A percentile compares a stretch with the other conserved stretches of the same genome.
These are phyloP conservation scores for Tolypocladium inflatum DNA, from an alignment of 2,329 filamentous ascomycete genomes.

Conservation along the genomic window DNA sequence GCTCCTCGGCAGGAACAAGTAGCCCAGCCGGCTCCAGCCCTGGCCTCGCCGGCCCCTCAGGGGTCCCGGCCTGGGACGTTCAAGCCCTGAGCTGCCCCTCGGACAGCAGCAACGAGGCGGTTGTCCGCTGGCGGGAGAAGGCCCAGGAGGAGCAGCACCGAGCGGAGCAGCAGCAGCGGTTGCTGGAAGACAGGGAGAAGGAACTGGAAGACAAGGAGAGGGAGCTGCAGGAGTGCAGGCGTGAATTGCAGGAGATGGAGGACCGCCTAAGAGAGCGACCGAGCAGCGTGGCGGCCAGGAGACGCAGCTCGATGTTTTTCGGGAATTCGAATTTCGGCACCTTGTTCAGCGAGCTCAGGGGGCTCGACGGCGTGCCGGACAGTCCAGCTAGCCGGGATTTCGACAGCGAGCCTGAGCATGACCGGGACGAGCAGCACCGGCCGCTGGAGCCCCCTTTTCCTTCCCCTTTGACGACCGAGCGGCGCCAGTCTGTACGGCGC, in stretches of 20 bases:
- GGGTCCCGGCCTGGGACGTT: too few species aligned
- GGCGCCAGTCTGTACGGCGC: neutral
- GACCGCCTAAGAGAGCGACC: neutral
- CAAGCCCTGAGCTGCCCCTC: neutral
- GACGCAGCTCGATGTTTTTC: neutral
- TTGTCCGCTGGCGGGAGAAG: neutral
- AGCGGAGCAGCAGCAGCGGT: neutral
- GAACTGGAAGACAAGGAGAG: neutral
- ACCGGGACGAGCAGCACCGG: neutral
- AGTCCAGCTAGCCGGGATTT: neutral
- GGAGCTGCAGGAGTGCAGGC: neutral
- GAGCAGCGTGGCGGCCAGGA: neutral
- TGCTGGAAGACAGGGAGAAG: neutral
- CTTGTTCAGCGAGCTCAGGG: neutral
- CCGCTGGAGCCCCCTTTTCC: too few species aligned
- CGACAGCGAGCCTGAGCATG: neutral
- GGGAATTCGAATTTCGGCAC: neutral
- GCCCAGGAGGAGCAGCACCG: neutral
- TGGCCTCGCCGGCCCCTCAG: neutral
- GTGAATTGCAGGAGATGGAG: neutral
- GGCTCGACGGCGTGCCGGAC: too few species aligned
- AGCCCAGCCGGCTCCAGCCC: neutral
- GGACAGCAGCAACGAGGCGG: neutral
- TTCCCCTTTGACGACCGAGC: too few species aligned
- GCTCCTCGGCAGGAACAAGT: neutral